These are phyloP conservation scores for Lupinus albus DNA, from an alignment of 306 rosid species.

Conservation along the genomic window DNA sequence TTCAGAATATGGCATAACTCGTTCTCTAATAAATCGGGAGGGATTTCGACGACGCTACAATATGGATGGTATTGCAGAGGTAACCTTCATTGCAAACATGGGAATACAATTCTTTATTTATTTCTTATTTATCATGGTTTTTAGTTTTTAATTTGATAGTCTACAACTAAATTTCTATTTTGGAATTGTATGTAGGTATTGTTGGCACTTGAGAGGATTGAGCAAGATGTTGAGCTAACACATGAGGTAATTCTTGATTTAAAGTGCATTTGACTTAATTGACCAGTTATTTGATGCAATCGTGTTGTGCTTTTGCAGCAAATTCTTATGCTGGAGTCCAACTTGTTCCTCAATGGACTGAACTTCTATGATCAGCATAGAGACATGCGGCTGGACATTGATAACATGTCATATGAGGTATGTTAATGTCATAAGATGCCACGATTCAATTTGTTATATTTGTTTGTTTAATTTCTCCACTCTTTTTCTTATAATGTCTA, in stretches of 20 bases:
- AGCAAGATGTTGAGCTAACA: conserved; percentile 89
- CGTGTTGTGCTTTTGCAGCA: conserved; percentile 63
- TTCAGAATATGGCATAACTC: conserved; percentile 60
- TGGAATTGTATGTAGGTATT: conserved; percentile 60
- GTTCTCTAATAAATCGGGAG: conserved; percentile 60
- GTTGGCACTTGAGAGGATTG: conserved; percentile 91
- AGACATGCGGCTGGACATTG: conserved; percentile 97
- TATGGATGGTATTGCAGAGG: conserved; percentile 95
- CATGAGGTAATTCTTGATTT: conserved; percentile 69
- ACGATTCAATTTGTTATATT: conserved; percentile 35
- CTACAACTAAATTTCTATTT: conserved; percentile 10
- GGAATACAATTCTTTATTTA: neutral
- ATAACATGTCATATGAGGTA: conserved; percentile 99
- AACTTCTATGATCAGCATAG: conserved; percentile 87
- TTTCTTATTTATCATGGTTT: neutral
- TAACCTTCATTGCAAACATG: conserved; percentile 36
- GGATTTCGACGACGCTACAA: conserved; percentile 63
- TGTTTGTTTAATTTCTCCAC: conserved; percentile 27
- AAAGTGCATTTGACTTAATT: conserved; percentile 14
- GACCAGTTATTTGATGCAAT: conserved; percentile 32
- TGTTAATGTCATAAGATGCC: conserved; percentile 40
- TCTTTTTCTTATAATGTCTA: conserved; percentile 12
- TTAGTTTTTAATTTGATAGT: neutral
- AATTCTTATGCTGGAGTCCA: conserved; percentile 80
- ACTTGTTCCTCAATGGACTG: conserved; percentile 74